Percentiles rank a stretch among this genome's conserved stretches.
phyloP scores from a whole-genome alignment of 441 rosid species.

The Capsella rubella region DNA sequence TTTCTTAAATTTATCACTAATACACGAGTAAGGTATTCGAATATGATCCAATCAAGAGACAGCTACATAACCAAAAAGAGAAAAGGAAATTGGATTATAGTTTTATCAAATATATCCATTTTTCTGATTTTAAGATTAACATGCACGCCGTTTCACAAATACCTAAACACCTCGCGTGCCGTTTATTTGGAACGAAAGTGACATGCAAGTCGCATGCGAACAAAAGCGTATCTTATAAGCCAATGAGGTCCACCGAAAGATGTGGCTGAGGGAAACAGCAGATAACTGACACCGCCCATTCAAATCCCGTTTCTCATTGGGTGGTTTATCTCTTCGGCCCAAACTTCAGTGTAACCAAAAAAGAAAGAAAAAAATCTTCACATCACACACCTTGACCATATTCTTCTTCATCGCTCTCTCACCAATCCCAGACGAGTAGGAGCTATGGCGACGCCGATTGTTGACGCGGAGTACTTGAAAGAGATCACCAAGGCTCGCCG shows the following conservation, averaged over 20 bases:
- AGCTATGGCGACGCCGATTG: conserved; percentile 77
- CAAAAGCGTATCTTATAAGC: conserved; percentile 6
- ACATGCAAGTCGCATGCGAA: conserved; percentile 9
- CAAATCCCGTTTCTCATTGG: conserved; percentile 40
- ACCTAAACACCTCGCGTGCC: not conserved
- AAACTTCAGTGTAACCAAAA: conserved; percentile 7
- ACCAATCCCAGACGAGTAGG: not conserved
- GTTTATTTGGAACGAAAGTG: conserved; percentile 4
- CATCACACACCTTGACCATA: conserved; percentile 14
- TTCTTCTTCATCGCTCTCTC: conserved; percentile 11
- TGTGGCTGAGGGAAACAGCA: conserved; percentile 34
- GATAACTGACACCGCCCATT: conserved; percentile 32
- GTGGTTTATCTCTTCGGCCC: conserved; percentile 36
- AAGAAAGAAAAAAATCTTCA: not conserved
- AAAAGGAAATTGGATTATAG: not conserved
- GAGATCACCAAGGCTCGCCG: conserved; percentile 92
- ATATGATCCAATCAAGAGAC: conserved; percentile 20
- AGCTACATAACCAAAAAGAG: not conserved
- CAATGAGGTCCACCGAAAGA: conserved; percentile 32
- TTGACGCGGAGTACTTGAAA: conserved; percentile 81
- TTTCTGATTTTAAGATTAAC: not conserved
- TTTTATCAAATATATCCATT: not conserved
- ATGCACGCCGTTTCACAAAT: conserved; percentile 17
- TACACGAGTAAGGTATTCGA: conserved; percentile 27
- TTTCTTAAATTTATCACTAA: conserved; percentile 13